These are phyloP conservation scores for Ilex aquifolium DNA, from an alignment of 257 asterid genomes.

Conservation along the genomic window DNA sequence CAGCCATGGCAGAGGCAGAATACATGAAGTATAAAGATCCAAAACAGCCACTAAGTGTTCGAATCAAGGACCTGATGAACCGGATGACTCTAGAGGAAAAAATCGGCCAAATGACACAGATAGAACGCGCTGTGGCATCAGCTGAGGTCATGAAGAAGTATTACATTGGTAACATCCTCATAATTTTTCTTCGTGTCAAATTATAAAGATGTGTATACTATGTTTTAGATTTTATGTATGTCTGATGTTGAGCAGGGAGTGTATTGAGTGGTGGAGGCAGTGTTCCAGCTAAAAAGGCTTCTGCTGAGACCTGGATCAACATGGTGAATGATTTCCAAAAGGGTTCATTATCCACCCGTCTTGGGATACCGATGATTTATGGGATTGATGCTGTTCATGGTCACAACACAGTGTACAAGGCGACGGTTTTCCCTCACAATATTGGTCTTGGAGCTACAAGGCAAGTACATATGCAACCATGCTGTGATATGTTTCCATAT, in stretches of 20 bases:
- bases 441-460: constrained; percentile 69
- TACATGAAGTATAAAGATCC: constrained; percentile 58
- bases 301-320: constrained; percentile 53
- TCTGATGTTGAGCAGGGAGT: constrained; percentile 40
- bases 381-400: constrained; percentile 78
- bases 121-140: constrained; percentile 51
- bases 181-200: background rate
- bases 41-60: constrained; percentile 24
- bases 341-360: constrained; percentile 55
- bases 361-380: constrained; percentile 57
- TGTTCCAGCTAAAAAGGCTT: constrained; percentile 43
- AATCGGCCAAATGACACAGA: constrained; percentile 64
- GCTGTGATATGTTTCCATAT: background rate
- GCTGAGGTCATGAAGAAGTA: constrained; percentile 42
- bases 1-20: constrained; percentile 37
- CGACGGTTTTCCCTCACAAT: constrained; percentile 67
- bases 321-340: constrained; percentile 61
- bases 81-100: constrained; percentile 60
- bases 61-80: constrained; percentile 40
- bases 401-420: constrained; percentile 46
- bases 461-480: constrained; percentile 19
- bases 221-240: background rate
- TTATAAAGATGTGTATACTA: background rate
- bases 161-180: constrained; percentile 31
- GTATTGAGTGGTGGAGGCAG: constrained; percentile 71